Evolutionary conservation across 2,329 filamentous ascomycete species (phyloP).

Genomic region (Didymosphaeria variabile): DNA sequence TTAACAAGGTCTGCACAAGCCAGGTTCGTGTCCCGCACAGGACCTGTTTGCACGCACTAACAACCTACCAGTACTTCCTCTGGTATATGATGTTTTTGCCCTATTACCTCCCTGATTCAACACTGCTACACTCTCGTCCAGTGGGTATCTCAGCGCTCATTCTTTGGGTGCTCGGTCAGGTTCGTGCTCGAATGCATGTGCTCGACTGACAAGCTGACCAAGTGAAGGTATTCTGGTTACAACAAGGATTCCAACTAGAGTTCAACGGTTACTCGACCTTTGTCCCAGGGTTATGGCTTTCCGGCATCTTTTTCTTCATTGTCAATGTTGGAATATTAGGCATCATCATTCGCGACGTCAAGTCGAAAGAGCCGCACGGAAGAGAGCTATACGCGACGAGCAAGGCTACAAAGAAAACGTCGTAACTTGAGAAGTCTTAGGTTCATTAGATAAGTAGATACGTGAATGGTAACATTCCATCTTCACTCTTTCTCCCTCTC

Average conservation of each 20-base stretch:
- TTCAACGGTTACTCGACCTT: constrained; percentile 81
- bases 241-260: constrained; percentile 61
- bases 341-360: constrained; percentile 74
- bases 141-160: constrained; percentile 71
- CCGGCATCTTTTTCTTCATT: constrained; percentile 80
- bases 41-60: not conserved
- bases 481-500: not conserved
- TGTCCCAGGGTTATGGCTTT: constrained; percentile 80
- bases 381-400: not conserved
- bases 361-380: constrained; percentile 13
- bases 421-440: not conserved
- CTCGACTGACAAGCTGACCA: constrained; percentile 11
- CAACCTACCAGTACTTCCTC: constrained; percentile 79
- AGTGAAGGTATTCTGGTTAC: constrained; percentile 55
- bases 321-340: constrained; percentile 90
- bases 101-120: constrained; percentile 84
- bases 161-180: constrained; percentile 80
- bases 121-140: constrained; percentile 67
- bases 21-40: constrained; percentile 69
- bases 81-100: constrained; percentile 97
- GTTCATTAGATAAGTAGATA: too few species aligned
- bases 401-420: constrained; percentile 2
- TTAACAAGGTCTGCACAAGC: constrained; percentile 99
- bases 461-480: not conserved
- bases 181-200: constrained; percentile 35